Evolutionary conservation across 1,139 yeast species (phyloP).

Genomic region (Meyerozyma carpophila): DNA sequence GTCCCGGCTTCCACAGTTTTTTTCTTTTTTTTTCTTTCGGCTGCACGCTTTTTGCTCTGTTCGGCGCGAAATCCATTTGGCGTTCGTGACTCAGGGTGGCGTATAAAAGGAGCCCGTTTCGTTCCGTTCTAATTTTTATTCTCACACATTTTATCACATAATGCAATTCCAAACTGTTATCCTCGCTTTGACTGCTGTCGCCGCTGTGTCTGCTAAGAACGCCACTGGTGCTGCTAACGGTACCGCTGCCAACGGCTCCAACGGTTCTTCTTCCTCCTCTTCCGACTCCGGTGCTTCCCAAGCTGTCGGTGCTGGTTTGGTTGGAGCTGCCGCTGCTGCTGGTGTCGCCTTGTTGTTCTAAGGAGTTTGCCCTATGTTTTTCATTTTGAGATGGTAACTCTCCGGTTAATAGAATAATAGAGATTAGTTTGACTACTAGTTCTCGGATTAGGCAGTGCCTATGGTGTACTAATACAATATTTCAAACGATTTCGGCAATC

Average conservation of each 20-base stretch:
- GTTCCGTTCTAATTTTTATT: background rate
- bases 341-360: slow-evolving; percentile 16
- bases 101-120: slow-evolving; percentile 1
- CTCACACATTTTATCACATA: background rate
- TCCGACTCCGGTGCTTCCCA: slow-evolving; percentile 10
- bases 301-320: slow-evolving; percentile 12
- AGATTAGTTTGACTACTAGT: background rate
- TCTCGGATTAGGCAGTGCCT: slow-evolving; percentile 1
- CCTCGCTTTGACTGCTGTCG: slow-evolving; percentile 13
- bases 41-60: background rate
- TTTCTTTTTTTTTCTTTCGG: slow-evolving; percentile 1
- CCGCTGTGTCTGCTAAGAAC: slow-evolving; percentile 8
- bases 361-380: slow-evolving; percentile 4
- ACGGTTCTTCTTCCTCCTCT: slow-evolving; percentile 7
- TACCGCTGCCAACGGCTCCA: slow-evolving; percentile 3
- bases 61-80: background rate
- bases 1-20: background rate
- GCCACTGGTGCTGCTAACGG: slow-evolving; percentile 6
- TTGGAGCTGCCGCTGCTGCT: slow-evolving; percentile 15
- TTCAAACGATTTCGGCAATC: background rate
- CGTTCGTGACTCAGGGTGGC: background rate
- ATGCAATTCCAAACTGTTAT: slow-evolving; percentile 14
- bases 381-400: background rate
- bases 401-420: slow-evolving; percentile 2
- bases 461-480: slow-evolving; percentile 1